phyloP scores from a whole-genome alignment of 768 basidiomycete species.

The Gyrodon lividus region DNA sequence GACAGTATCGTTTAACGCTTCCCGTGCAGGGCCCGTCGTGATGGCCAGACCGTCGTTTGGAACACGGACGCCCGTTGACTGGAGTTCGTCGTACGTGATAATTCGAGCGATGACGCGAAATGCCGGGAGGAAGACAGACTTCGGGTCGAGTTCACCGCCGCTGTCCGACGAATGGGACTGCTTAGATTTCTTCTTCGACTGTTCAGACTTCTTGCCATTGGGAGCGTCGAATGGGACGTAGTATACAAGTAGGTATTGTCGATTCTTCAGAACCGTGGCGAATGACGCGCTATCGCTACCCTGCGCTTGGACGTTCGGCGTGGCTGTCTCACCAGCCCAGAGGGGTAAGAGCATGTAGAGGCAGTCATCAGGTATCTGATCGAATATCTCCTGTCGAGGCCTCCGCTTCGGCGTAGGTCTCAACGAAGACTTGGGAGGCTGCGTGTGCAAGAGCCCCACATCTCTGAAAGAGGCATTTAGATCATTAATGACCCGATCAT shows the following conservation, averaged over 20 bases:
- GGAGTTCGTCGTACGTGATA: slow-evolving; percentile 69
- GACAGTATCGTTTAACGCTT: slow-evolving; percentile 38
- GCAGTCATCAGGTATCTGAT: slow-evolving; percentile 62
- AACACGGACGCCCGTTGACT: slow-evolving; percentile 69
- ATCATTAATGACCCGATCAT: slow-evolving; percentile 65
- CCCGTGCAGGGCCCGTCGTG: slow-evolving; percentile 58
- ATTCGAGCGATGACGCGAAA: slow-evolving; percentile 78
- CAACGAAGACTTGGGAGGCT: slow-evolving; percentile 33
- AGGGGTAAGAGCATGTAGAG: slow-evolving; percentile 83
- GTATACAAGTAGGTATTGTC: slow-evolving; percentile 77
- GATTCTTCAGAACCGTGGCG: slow-evolving; percentile 46
- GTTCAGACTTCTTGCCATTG: slow-evolving; percentile 22
- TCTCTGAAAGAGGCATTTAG: slow-evolving; percentile 77
- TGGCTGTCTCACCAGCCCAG: slow-evolving; percentile 77
- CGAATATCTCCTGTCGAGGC: slow-evolving; percentile 45
- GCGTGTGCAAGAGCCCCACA: slow-evolving; percentile 71
- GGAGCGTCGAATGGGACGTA: slow-evolving; percentile 55
- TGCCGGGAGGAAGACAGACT: slow-evolving; percentile 51
- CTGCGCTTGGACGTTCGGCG: slow-evolving; percentile 30
- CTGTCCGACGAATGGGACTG: slow-evolving; percentile 30
- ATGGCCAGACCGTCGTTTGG: slow-evolving; percentile 71
- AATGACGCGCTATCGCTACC: slow-evolving; percentile 30
- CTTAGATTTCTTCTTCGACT: slow-evolving; percentile 31
- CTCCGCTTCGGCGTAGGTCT: slow-evolving; percentile 19
- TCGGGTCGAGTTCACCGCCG: slow-evolving; percentile 35